These are phyloP conservation scores for Chionographis japonica DNA, from an alignment of 106 monocot genomes.

Conservation along the genomic window DNA sequence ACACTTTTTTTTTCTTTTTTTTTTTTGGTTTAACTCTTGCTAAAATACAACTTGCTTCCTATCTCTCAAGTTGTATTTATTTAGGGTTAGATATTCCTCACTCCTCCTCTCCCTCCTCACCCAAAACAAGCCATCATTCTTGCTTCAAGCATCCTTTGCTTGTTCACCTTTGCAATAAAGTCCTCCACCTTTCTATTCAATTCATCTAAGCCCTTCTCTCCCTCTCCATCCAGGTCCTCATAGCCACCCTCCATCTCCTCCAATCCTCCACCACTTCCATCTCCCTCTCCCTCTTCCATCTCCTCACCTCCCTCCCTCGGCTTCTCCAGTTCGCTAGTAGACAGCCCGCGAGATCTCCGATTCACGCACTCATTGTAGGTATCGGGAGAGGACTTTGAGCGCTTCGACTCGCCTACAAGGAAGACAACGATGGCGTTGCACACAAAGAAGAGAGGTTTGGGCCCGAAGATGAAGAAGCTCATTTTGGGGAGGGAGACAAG, in stretches of 20 bases:
- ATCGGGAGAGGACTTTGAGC: slow-evolving; percentile 18
- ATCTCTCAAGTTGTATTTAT: too few species aligned
- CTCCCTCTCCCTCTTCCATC: background rate
- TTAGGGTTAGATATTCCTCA: too few species aligned
- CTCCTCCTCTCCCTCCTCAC: background rate
- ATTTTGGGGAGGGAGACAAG: slow-evolving; percentile 17
- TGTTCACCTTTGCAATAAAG: slow-evolving; percentile 1
- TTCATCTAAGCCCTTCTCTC: background rate
- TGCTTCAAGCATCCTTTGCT: slow-evolving; percentile 4
- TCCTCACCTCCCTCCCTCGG: background rate
- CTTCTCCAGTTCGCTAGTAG: background rate
- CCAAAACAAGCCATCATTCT: background rate
- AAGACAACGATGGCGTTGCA: slow-evolving; percentile 46
- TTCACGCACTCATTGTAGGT: slow-evolving; percentile 38
- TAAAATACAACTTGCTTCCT: too few species aligned
- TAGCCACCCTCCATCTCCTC: too few species aligned
- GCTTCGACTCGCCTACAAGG: slow-evolving; percentile 39
- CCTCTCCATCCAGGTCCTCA: too few species aligned
- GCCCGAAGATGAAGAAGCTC: slow-evolving; percentile 14
- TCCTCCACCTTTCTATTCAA: background rate
- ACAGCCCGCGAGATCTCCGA: background rate
- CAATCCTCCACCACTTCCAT: background rate
- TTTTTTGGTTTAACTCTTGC: background rate
- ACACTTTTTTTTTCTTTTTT: background rate
- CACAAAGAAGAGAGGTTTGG: slow-evolving; percentile 36